These are phyloP conservation scores for Aspergillus taichungensis DNA, from an alignment of 495 filamentous ascomycete genomes.

Conservation along the genomic window DNA sequence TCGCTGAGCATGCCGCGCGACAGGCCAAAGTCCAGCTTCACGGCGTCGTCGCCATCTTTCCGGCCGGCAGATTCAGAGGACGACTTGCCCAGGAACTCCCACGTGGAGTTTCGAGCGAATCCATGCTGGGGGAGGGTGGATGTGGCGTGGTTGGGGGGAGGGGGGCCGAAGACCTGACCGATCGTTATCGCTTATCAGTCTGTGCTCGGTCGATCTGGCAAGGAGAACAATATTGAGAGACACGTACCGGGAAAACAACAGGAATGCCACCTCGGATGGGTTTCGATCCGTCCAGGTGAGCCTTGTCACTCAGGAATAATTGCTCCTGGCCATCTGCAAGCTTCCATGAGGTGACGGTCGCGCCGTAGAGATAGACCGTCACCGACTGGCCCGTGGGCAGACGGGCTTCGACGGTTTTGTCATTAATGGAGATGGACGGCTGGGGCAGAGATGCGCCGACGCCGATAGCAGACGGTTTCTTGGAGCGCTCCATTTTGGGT, in stretches of 20 bases:
- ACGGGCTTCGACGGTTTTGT: constrained; percentile 60
- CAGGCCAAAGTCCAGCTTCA: constrained; percentile 94
- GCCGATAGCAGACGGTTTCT: constrained; percentile 72
- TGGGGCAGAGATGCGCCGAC: constrained; percentile 55
- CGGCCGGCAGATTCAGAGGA: constrained; percentile 54
- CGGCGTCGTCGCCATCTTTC: constrained; percentile 46
- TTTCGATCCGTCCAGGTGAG: constrained; percentile 58
- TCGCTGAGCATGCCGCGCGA: constrained; percentile 58
- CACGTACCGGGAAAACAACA: constrained; percentile 84
- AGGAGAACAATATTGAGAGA: neutral
- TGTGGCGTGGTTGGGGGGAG: constrained; percentile 62
- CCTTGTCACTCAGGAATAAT: constrained; percentile 76
- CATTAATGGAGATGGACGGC: constrained; percentile 58
- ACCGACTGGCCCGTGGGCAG: constrained; percentile 81
- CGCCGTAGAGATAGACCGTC: constrained; percentile 79
- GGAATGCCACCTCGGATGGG: constrained; percentile 64
- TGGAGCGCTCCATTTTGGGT: constrained; percentile 60
- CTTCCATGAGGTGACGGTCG: constrained; percentile 92
- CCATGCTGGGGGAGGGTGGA: constrained; percentile 82
- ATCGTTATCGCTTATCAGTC: neutral
- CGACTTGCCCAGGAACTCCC: constrained; percentile 55
- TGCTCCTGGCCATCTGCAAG: constrained; percentile 69
- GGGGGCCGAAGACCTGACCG: constrained; percentile 83
- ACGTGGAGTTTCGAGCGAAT: constrained; percentile 77
- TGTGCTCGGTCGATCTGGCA: neutral